phyloP scores from a whole-genome alignment of 1,284 basidiomycete genomes.

The Fomitiporia mediterranea region DNA sequence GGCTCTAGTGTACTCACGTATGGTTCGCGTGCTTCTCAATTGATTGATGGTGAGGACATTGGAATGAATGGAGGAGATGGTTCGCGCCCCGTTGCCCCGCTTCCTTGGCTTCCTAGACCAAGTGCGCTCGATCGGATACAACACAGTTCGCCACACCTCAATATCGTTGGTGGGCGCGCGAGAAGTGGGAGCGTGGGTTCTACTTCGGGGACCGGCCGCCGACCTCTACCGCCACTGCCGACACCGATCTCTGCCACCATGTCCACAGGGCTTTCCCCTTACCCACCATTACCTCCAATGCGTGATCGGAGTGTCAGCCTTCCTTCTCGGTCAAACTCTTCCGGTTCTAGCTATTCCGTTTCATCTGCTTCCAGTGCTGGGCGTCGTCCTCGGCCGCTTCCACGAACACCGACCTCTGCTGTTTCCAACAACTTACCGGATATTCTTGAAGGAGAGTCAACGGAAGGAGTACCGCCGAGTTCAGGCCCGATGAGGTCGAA shows the following conservation, averaged over 20 bases:
- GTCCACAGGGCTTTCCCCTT: background rate
- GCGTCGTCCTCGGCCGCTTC: conserved; percentile 8
- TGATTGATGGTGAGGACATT: background rate
- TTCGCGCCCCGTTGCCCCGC: conserved; percentile 6
- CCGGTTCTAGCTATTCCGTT: background rate
- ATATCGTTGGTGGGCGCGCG: background rate
- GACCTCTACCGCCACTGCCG: conserved; percentile 1
- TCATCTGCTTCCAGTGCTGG: background rate
- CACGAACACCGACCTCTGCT: conserved; percentile 5
- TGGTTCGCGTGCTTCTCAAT: conserved; percentile 12
- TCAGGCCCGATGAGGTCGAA: background rate
- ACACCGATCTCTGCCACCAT: background rate
- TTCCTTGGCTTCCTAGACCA: conserved; percentile 15
- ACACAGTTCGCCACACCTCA: background rate
- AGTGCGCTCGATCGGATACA: conserved; percentile 11
- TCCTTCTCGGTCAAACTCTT: background rate
- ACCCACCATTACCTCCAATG: background rate
- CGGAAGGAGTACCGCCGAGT: background rate
- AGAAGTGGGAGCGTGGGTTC: conserved; percentile 1
- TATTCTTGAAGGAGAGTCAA: background rate
- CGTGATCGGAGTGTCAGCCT: background rate
- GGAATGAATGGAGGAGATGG: background rate
- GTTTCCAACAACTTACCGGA: conserved; percentile 1
- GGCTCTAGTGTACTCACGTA: conserved; percentile 16
- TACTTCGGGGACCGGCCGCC: background rate